Conservation (phyloP, 257 asterid genomes). For the Jasminum sambac region DNA sequence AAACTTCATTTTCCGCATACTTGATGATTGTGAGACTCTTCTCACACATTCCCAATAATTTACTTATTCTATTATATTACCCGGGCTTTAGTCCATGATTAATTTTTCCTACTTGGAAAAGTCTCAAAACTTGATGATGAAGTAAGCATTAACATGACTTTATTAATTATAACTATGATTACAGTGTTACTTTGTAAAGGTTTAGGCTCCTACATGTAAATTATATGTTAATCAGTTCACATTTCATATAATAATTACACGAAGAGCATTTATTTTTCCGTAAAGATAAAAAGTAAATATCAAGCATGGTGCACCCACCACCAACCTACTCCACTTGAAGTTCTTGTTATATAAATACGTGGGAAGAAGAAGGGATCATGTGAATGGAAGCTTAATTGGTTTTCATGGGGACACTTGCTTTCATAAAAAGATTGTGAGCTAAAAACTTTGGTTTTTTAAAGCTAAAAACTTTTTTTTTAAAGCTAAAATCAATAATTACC, state of each 20-base stretch:
- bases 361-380: constrained; percentile 42
- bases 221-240: background rate
- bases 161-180: constrained; percentile 13
- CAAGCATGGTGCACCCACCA: constrained; percentile 2
- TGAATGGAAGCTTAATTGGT: constrained; percentile 37
- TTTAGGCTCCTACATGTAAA: constrained; percentile 23
- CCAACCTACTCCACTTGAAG: constrained; percentile 15
- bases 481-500: no score
- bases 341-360: constrained; percentile 24
- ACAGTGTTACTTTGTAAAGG: constrained; percentile 25
- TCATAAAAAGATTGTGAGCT: constrained; percentile 34
- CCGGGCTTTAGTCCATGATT: no score
- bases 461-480: background rate
- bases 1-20: no score
- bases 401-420: constrained; percentile 36
- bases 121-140: background rate
- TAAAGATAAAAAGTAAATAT: background rate
- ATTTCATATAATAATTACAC: background rate
- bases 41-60: no score
- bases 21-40: no score
- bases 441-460: constrained; percentile 26
- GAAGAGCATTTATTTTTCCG: background rate
- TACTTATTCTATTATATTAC: no score
- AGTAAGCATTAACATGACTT: constrained; percentile 10
- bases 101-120: no score